Evolutionary conservation across 345 rosid species (phyloP).

Genomic region (Brassica rapa): DNA sequence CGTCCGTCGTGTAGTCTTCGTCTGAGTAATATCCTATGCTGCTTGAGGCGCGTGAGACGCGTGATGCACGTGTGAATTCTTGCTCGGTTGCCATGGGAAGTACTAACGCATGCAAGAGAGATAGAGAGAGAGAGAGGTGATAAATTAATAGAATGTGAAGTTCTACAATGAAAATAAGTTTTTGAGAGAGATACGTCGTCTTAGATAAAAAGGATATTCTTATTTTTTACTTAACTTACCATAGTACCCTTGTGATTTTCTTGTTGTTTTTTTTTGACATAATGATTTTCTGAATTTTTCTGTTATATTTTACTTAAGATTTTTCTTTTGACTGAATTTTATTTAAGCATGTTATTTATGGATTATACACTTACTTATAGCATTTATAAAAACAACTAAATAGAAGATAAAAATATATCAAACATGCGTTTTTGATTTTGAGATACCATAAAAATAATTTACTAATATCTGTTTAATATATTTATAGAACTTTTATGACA

Average conservation of each 20-base stretch:
- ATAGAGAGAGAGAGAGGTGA: neutral
- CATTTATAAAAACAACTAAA: neutral
- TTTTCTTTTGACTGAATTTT: neutral
- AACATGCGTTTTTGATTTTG: neutral
- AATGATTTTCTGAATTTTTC: neutral
- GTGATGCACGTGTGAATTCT: constrained; percentile 41
- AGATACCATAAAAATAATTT: neutral
- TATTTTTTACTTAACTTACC: neutral
- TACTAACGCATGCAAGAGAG: constrained; percentile 28
- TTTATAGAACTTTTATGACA: neutral
- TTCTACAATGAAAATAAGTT: constrained; percentile 16
- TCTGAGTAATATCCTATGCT: constrained; percentile 45
- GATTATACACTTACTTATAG: neutral
- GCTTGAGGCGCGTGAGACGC: constrained; percentile 35
- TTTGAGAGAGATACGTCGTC: constrained; percentile 22
- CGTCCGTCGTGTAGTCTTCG: constrained; percentile 37
- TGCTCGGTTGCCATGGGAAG: constrained; percentile 45
- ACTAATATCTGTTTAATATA: neutral
- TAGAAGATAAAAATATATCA: neutral
- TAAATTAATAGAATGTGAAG: neutral
- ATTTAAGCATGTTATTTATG: neutral
- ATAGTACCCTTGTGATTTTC: neutral
- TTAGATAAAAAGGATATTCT: neutral
- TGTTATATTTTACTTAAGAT: too few relatives aligned
- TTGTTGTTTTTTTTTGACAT: neutral